Evolutionary conservation across 2,329 filamentous ascomycete genomes (phyloP).

Genomic region (Diaporthe sp.): DNA sequence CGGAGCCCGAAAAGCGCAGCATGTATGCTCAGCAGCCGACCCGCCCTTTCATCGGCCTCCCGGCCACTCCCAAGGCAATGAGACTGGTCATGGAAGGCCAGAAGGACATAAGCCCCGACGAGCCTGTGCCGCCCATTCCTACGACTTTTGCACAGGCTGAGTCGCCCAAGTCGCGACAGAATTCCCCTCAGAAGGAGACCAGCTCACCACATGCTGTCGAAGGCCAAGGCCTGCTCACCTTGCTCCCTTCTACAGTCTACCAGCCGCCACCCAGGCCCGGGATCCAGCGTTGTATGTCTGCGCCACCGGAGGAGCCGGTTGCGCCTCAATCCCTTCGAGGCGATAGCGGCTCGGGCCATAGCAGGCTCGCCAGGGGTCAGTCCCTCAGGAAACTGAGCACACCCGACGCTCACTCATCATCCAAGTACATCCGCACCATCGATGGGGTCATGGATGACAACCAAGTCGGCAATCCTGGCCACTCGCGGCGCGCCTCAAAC

Average conservation of each 20-base stretch:
- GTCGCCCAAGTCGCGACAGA: constrained; percentile 46
- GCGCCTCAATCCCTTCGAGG: constrained; percentile 43
- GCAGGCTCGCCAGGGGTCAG: constrained; percentile 41
- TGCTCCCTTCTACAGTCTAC: constrained; percentile 70
- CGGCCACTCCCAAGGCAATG: constrained; percentile 93
- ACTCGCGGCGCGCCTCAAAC: constrained; percentile 57
- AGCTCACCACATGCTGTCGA: constrained; percentile 30
- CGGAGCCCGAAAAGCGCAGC: constrained; percentile 67
- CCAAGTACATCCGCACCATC: constrained; percentile 56
- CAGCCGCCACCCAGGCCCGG: constrained; percentile 61
- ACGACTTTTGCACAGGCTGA: constrained; percentile 55
- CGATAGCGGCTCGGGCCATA: constrained; percentile 34
- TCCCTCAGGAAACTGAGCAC: constrained; percentile 51
- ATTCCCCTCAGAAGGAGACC: constrained; percentile 47
- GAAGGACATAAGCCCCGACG: constrained; percentile 42
- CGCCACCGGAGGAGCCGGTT: constrained; percentile 60
- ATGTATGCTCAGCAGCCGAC: constrained; percentile 57
- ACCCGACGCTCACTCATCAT: constrained; percentile 45
- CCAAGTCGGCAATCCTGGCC: constrained; percentile 33
- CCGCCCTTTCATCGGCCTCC: constrained; percentile 75
- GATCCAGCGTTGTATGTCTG: constrained; percentile 72
- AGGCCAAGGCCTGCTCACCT: constrained; percentile 46
- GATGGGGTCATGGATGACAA: constrained; percentile 55
- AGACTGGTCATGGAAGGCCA: constrained; percentile 75
- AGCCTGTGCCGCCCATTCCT: constrained; percentile 68